phyloP scores from a whole-genome alignment of 805 yeast genomes.

The Starmerella riodocensis region DNA sequence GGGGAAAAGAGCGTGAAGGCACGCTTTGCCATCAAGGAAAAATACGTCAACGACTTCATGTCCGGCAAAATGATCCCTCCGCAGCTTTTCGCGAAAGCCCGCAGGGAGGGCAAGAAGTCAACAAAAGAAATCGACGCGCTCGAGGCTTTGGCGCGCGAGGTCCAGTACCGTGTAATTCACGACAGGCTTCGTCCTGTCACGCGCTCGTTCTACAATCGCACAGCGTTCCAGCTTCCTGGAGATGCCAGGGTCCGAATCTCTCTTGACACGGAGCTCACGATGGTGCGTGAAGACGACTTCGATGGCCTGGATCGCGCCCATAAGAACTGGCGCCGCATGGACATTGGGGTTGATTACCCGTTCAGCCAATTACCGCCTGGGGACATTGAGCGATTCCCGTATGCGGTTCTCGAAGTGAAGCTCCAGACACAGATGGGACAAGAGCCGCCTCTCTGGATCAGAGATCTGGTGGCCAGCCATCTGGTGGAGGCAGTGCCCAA shows the following conservation, averaged over 20 bases:
- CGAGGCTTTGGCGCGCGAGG: constrained; percentile 85
- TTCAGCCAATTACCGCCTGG: constrained; percentile 69
- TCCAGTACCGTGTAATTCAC: constrained; percentile 77
- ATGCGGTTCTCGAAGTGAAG: constrained; percentile 94
- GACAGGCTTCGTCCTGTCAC: constrained; percentile 83
- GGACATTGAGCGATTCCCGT: constrained; percentile 89
- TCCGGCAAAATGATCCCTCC: constrained; percentile 73
- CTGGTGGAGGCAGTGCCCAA: constrained; percentile 97
- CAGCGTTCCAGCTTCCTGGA: constrained; percentile 98
- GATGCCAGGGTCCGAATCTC: constrained; percentile 98
- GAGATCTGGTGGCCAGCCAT: constrained; percentile 81
- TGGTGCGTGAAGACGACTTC: constrained; percentile 95
- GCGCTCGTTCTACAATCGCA: constrained; percentile 92
- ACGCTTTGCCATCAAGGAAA: constrained; percentile 83
- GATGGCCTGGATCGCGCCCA: constrained; percentile 85
- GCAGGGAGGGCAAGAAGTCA: constrained; percentile 84
- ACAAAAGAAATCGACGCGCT: constrained; percentile 77
- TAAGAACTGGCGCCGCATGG: constrained; percentile 96
- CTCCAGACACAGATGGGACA: constrained; percentile 96
- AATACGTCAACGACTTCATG: constrained; percentile 72
- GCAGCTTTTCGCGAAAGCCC: constrained; percentile 82
- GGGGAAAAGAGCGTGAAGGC: constrained; percentile 99
- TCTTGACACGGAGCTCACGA: constrained; percentile 88
- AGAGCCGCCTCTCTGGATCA: constrained; percentile 97
- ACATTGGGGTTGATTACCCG: constrained; percentile 96